phyloP scores from a whole-genome alignment of 2,329 filamentous ascomycete species.

The Camillea tinctor region DNA sequence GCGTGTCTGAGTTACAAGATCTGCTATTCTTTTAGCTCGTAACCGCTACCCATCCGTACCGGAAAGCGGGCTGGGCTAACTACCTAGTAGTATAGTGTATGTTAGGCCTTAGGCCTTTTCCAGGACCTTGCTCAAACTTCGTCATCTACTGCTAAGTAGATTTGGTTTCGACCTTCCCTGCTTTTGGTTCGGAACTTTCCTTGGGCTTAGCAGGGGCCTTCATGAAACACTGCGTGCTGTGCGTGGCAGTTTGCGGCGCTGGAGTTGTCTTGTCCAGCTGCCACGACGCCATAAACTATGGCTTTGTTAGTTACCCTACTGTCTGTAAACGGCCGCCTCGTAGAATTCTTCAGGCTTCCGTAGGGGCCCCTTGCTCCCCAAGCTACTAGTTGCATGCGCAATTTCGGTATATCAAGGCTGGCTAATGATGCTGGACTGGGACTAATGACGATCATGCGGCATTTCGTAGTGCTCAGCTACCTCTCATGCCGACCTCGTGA shows the following conservation, averaged over 20 bases:
- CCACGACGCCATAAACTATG: neutral
- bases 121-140: neutral
- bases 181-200: neutral
- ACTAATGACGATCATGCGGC: neutral
- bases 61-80: neutral
- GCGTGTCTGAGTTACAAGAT: neutral
- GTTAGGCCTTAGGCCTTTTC: neutral
- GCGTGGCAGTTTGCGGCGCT: neutral
- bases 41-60: neutral
- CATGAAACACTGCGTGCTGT: neutral
- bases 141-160: neutral
- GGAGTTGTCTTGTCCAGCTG: neutral
- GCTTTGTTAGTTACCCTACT: neutral
- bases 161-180: neutral
- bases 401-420: neutral
- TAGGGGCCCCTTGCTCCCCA: neutral
- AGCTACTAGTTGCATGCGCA: neutral
- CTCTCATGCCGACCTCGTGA: neutral
- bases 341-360: neutral
- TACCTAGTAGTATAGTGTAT: no score
- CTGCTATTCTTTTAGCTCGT: neutral
- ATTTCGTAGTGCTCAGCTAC: neutral
- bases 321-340: neutral
- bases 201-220: neutral
- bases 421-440: neutral